Percentiles rank a stretch among this genome's conserved stretches.
Evolutionary conservation across 164 flowering plant species (phyloP).

Genomic region (Nymphaea thermarum): DNA sequence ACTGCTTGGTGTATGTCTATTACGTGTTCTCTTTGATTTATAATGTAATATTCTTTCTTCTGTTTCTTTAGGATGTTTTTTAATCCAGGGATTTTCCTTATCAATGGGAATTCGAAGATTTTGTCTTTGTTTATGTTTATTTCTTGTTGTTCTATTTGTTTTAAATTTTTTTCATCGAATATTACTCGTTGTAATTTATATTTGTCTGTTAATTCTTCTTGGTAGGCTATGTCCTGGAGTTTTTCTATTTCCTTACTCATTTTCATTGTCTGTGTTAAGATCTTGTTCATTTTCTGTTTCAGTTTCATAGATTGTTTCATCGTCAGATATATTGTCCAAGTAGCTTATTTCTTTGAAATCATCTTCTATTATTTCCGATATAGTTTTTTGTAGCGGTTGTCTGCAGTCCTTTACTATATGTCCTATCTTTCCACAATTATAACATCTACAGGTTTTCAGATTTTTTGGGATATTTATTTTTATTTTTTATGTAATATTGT

Average conservation of each 20-base stretch:
- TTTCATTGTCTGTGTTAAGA: neutral
- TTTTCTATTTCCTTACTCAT: neutral
- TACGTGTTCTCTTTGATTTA: no score
- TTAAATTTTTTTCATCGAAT: no score
- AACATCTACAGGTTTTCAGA: neutral
- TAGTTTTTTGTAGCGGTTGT: neutral
- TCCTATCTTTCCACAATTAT: neutral
- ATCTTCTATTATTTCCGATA: neutral
- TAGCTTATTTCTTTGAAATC: neutral
- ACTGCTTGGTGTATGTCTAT: neutral
- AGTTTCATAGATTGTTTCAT: neutral
- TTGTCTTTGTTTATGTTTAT: no score
- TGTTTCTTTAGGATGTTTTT: no score
- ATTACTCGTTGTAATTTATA: neutral
- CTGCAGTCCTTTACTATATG: neutral
- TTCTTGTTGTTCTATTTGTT: no score
- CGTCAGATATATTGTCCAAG: neutral
- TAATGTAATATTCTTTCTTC: no score
- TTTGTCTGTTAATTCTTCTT: no score
- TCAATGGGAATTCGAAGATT: no score
- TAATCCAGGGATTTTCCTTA: no score
- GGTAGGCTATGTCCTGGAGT: neutral
- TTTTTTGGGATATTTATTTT: neutral
- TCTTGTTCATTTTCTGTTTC: neutral
- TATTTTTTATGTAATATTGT: no score